These are phyloP conservation scores for Silybum marianum DNA, from an alignment of 129 eudicot genomes.

Conservation along the genomic window DNA sequence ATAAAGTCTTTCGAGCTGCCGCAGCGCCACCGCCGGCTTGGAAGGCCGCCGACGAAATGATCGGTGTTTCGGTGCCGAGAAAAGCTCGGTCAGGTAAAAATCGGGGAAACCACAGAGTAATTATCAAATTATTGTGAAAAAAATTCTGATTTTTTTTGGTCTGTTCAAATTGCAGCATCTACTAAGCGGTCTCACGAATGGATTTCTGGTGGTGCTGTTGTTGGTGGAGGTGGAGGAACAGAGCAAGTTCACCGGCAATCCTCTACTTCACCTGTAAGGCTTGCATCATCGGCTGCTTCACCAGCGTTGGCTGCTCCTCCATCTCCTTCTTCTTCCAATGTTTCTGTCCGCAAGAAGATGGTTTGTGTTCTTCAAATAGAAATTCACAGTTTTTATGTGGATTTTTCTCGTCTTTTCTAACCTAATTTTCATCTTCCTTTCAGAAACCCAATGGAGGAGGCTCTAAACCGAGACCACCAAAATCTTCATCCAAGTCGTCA, in stretches of 20 bases:
- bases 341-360: constrained; percentile 68
- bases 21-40: constrained; percentile 59
- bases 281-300: constrained; percentile 43
- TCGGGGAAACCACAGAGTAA: neutral
- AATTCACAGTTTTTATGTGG: neutral
- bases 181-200: constrained; percentile 90
- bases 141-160: constrained; percentile 1
- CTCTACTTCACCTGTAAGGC: constrained; percentile 69
- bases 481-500: constrained; percentile 59
- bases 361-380: constrained; percentile 40
- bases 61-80: constrained; percentile 83
- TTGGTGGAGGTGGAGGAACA: constrained; percentile 45
- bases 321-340: constrained; percentile 87
- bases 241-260: constrained; percentile 66
- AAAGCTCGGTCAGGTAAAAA: constrained; percentile 92
- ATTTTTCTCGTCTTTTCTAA: neutral
- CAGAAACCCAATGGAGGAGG: constrained; percentile 69
- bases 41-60: constrained; percentile 90
- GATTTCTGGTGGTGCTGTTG: constrained; percentile 50
- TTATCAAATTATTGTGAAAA: neutral
- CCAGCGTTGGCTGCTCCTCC: constrained; percentile 66
- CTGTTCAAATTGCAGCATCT: constrained; percentile 61
- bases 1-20: constrained; percentile 45
- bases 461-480: constrained; percentile 72
- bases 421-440: constrained; percentile 13